Conservation (phyloP, 192 early-diverging fungal species). For the Glomus cerebriforme region DNA sequence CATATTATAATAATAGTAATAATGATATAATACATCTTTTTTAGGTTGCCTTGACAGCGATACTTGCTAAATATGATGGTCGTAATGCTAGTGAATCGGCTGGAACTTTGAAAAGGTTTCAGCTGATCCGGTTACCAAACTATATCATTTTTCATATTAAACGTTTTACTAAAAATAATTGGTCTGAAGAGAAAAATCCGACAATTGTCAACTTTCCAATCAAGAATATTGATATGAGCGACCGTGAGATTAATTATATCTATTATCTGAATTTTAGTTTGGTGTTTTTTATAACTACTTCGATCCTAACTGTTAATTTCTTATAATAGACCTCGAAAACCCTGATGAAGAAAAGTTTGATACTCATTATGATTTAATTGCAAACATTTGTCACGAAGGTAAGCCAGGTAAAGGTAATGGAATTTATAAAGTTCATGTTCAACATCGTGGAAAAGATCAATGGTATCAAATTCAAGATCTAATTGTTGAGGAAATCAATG, state of each 20-base stretch:
- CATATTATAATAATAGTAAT: not conserved
- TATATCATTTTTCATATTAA: constrained; percentile 93
- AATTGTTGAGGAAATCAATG: constrained; percentile 86
- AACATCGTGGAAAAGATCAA: constrained; percentile 75
- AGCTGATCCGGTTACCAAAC: constrained; percentile 72
- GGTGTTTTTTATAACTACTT: not conserved
- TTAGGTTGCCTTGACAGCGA: constrained; percentile 71
- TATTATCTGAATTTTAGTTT: not conserved
- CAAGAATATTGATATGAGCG: constrained; percentile 79
- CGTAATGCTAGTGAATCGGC: constrained; percentile 58
- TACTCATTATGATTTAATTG: constrained; percentile 82
- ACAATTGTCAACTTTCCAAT: constrained; percentile 97
- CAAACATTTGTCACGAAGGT: constrained; percentile 92
- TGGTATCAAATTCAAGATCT: constrained; percentile 97
- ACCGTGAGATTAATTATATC: constrained; percentile 59
- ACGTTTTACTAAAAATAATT: constrained; percentile 85
- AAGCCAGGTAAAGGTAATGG: constrained; percentile 64
- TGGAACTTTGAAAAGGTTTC: constrained; percentile 67
- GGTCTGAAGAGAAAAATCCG: constrained; percentile 87
- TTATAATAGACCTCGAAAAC: constrained; percentile 41
- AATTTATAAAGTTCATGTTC: constrained; percentile 80
- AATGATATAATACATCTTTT: not conserved
- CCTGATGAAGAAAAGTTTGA: constrained; percentile 44
- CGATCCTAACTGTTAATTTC: no score
- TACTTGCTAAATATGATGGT: constrained; percentile 88